Base-by-base conservation (phyloP, 768 basidiomycete species). In the Suillus lakei region DNA sequence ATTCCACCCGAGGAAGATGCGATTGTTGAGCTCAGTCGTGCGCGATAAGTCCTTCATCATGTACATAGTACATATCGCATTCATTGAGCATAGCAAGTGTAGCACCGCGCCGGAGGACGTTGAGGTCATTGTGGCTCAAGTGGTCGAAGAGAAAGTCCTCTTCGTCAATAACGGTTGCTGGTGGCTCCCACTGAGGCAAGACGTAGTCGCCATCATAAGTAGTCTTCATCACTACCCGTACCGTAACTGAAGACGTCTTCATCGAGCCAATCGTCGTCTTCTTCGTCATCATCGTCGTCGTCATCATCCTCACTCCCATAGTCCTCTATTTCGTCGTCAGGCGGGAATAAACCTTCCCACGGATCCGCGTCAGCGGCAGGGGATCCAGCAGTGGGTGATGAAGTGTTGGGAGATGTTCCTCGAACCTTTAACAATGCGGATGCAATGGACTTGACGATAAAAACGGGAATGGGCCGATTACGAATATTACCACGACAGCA, bases 1-100 rank as follows among this genome's bases (percentile, higher is more conserved):
- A 68, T 91, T 91, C 89, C 89, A 92, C 5, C 91, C 91, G 5
- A 92, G 80, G 67, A 81, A 88, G 10, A 91, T 71, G 32, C 82
- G 79, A 68, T 83, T 79, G 70, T 82, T 78, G 18, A 71, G 76
- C 30, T 78, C 73, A n/a, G 34, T 80, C 79, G 41, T 78, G 77
- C 12, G 85, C 85, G 23, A 84, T 69, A 46, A 92, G 78, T 4
- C 90, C 90, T 16, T 79, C 76, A n/a, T 72, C 65, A 69, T 88
- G 88, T 0, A 72, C 70, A 72, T 91, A 91, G 28, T 77, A 73
- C 78, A 91, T 83, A 8, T 82, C 76, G 66, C 83, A 90, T 26
- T 77, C 75, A 36, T 82, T 78, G 46, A 90, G 79, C 88, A 92
- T 89, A 43, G 79, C 81, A 58, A 80, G 66, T 1, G 86, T 84